Evolutionary conservation across 2,329 filamentous ascomycete species (phyloP), one percentile per base, ranked within the genome.

Genomic region (Magnaporthales sp.): DNA sequence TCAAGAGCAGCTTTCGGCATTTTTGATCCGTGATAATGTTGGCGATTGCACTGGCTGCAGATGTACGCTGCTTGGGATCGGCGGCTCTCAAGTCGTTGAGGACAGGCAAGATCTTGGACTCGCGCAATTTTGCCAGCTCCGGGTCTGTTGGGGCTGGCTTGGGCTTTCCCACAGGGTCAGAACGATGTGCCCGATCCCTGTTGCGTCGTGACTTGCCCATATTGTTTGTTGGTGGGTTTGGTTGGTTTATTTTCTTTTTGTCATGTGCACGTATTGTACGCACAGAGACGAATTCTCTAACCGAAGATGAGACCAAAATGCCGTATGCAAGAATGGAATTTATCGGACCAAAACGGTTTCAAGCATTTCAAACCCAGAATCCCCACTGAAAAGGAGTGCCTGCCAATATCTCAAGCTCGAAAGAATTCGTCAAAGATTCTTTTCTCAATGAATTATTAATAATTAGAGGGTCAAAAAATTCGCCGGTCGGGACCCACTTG

Each of bases 171-270:
- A 87, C 80, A 68, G 86, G 86, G 72, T 87, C 81, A 66, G 81
- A 76, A 66, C 85, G 83, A 68, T 80, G 78, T 63, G 77, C 77
- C 70, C 80, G 82, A 69, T 76, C 80, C 69, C 83, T 79, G 73
- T 81, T 84, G 67, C 83, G 80, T 54, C 86, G 80, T 30, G 85
- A 84, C 76, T 89, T 89, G 60, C 77, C 87, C 86, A 89, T 89
- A 22, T 60, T 74, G 70, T 46, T 15, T 29, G 19, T 56, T n/a
- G 38, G 38, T 46, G 19, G 24, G 19, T 24, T 46, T 64, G 22
- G 22, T 64, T 7, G 11, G 27, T 5, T 19, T 24, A 54, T 27
- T 24, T 19, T 10, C 8, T 38, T 22, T 22, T 38, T 19, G 24
- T 1, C 11, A 60, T 15, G 26, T 6, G 56, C 13, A 19, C 24